These are phyloP conservation scores for Linum tenue DNA, from an alignment of 345 rosid genomes.

Conservation along the genomic window DNA sequence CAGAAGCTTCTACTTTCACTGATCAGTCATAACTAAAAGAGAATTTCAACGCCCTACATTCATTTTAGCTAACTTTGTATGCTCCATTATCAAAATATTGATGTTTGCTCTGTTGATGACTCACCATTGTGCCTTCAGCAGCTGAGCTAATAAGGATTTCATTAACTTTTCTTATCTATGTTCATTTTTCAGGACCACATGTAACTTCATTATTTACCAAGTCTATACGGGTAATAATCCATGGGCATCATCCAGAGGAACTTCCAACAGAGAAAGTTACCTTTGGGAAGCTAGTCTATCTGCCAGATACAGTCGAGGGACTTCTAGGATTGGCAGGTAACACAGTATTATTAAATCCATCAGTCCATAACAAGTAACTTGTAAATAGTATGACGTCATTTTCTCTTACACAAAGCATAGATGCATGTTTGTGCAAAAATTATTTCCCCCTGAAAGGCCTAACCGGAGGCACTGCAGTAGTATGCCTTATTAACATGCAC, in stretches of 20 bases:
- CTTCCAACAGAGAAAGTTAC: constrained; percentile 23
- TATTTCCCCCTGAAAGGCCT: too few relatives aligned
- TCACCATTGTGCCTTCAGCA: not conserved
- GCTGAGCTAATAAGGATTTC: not conserved
- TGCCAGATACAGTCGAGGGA: constrained; percentile 58
- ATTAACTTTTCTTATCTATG: not conserved
- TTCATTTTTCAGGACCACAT: constrained; percentile 31
- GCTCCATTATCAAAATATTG: not conserved
- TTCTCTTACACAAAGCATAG: not conserved
- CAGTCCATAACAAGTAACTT: not conserved
- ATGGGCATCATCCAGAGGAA: constrained; percentile 55
- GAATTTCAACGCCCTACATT: too few relatives aligned
- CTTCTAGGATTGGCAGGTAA: constrained; percentile 74
- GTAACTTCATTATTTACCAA: constrained; percentile 23
- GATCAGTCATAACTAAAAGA: too few relatives aligned
- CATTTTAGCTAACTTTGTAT: too few relatives aligned
- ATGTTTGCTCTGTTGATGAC: not conserved
- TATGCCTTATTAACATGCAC: too few relatives aligned
- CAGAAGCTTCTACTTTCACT: too few relatives aligned
- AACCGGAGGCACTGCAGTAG: too few relatives aligned
- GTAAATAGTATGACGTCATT: not conserved
- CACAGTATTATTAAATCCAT: not conserved
- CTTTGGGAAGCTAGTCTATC: constrained; percentile 54
- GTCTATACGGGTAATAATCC: constrained; percentile 57
- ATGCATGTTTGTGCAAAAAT: too few relatives aligned